Evolutionary conservation across 495 filamentous ascomycete genomes (phyloP).

Genomic region (Neurospora sublineolata): DNA sequence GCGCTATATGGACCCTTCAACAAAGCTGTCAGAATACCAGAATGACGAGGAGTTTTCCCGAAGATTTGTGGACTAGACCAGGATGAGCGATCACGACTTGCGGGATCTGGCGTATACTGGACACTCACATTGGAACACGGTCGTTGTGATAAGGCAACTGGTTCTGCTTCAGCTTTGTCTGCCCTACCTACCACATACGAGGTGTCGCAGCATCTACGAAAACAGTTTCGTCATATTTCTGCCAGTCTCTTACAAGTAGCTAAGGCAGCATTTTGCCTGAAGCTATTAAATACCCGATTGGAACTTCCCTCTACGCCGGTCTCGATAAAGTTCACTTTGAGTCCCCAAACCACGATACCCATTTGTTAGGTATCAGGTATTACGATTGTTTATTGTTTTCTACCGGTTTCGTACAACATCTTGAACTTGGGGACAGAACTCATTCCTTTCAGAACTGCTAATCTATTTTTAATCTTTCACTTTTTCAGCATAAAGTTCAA

Average conservation of each 20-base stretch:
- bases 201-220: neutral
- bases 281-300: neutral
- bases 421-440: neutral
- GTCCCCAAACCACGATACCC: neutral
- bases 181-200: neutral
- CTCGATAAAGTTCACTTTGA: neutral
- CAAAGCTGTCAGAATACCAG: neutral
- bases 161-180: neutral
- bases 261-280: neutral
- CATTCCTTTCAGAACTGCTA: neutral
- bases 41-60: neutral
- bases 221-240: neutral
- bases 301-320: neutral
- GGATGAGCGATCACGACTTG: neutral
- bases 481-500: neutral
- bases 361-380: neutral
- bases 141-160: neutral
- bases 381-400: neutral
- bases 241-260: neutral
- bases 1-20: neutral
- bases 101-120: neutral
- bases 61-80: neutral
- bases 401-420: neutral
- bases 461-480: neutral
- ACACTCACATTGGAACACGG: neutral